Percentiles rank a stretch among this genome's conserved stretches.
Conservation (phyloP, 2,329 filamentous ascomycete genomes). For the Endoconidiophora laricicola region DNA sequence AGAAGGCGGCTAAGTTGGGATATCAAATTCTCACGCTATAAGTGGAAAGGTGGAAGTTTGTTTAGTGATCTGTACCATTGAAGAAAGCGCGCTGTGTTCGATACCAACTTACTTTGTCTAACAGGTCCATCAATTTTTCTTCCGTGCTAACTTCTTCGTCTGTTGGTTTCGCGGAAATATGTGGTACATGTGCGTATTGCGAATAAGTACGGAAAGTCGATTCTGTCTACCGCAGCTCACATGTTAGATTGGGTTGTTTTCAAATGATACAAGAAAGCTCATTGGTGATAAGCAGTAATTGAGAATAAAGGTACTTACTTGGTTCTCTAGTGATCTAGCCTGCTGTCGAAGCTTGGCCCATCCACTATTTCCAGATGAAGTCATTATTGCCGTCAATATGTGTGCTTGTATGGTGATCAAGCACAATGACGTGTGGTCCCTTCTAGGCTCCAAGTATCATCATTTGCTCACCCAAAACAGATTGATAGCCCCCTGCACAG, state of each 20-base stretch:
- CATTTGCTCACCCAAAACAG: background rate
- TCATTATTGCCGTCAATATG: slow-evolving; percentile 6
- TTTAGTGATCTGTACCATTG: slow-evolving; percentile 11
- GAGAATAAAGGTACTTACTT: slow-evolving; percentile 37
- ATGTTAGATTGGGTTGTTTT: slow-evolving; percentile 10
- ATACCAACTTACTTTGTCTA: slow-evolving; percentile 49
- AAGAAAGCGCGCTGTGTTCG: background rate
- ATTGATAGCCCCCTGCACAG: slow-evolving; percentile 9
- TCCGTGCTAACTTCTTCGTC: slow-evolving; percentile 73
- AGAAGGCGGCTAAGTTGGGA: slow-evolving; percentile 72
- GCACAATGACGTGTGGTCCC: slow-evolving; percentile 8
- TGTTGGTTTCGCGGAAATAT: slow-evolving; percentile 66
- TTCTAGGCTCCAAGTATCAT: slow-evolving; percentile 9
- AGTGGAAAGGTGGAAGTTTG: slow-evolving; percentile 1
- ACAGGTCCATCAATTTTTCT: slow-evolving; percentile 63
- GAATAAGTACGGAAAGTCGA: slow-evolving; percentile 71
- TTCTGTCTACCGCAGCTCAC: slow-evolving; percentile 48
- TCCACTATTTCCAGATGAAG: slow-evolving; percentile 36
- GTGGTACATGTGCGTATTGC: slow-evolving; percentile 68
- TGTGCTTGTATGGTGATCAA: background rate
- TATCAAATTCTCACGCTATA: slow-evolving; percentile 65
- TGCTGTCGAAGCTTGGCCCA: slow-evolving; percentile 95
- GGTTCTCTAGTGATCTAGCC: slow-evolving; percentile 71
- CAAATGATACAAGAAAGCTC: background rate
- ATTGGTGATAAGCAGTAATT: too few relatives aligned